Evolutionary conservation across 331 rosid genomes (phyloP), one percentile per base, ranked within the genome.

Genomic region (Arachis monticola): DNA sequence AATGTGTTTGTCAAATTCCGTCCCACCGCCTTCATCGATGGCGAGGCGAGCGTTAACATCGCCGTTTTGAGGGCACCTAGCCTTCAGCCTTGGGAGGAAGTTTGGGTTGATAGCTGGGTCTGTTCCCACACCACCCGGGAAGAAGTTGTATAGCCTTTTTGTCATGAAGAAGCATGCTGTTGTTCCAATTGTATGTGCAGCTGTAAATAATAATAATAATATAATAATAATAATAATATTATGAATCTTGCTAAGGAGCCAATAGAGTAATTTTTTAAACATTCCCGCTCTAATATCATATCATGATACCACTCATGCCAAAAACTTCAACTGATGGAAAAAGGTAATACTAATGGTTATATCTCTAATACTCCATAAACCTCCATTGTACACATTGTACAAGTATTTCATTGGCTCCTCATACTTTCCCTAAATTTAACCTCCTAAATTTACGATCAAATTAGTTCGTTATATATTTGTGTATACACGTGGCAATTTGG

Each of bases 81-180:
- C 79, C 47, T 78, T 70, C 5, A 93, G 67, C 41, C 48, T 14
- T 22, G 81, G 71, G 1, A 91, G 90, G 31, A 93, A 72, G 5
- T 2, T 7, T 0, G 91, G 90, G 48, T 42, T 80, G 46, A 93
- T 90, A 2, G 88, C 32, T 0, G 97, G 97, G 79, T 93, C 98
- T 0, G 97, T 50, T 69, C 96, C 92, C 0, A 85, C 87, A 2
- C 74, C 82, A 0, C 3, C 9, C 70, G 93, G 91, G 40, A 71
- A 71, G 63, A 93, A 93, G 48, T 88, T 64, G 90, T 91, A 90
- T 8, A 93, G 85, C 75, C 98, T 87, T 45, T 69, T 79, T 3
- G 75, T 83, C 90, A 93, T 81, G 82, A 93, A 93, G 86, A 93
- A 93, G 78, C 98, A 93, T 1, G 98, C 97, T 5, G 98, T 93